Base-by-base conservation (phyloP, 2,329 filamentous ascomycete genomes). In the Sporothrix dimorphospora region DNA sequence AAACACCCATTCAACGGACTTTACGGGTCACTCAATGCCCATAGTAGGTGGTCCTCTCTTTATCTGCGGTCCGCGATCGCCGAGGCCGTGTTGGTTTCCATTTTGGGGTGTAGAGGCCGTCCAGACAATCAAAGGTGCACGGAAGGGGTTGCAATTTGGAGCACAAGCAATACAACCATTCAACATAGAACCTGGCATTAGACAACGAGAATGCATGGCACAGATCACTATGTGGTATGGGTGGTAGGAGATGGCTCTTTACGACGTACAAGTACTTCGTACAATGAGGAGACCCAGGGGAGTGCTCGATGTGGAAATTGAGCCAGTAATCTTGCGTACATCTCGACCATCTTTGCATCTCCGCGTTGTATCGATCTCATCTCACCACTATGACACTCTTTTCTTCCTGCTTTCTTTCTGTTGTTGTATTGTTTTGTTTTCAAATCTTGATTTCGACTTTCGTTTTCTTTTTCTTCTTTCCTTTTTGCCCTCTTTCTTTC, bases 41-140 rank as follows among this genome's bases (percentile, higher is more conserved):
- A 19, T 19, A 47, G 45, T 6, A 53, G 3, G 21, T 14, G n/a
- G n/a, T 11, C 21, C 11, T 40, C 19, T 19, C 16, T 53, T 16
- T 55, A 38, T 68, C n/a, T 38, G 30, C 65, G 47, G 65, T 53
- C 47, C 47, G 65, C 27, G 63, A 67, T 68, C 66, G 11, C 49
- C 34, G 49, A 69, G 49, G 47, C 66, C 66, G 49, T 55, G 49
- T 42, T 51, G 61, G n/a, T 21, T 40, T 34, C 16, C 19, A 34
- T 38, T 40, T 40, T 38, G 27, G 19, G 55, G 51, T 3, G 51
- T 27, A 30, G 24, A 55, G 11, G 11, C 49, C 9, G 24, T 9
- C 24, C 38, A 61, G 16, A 38, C 12, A 21, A 34, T 40, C 34
- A 59, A 59, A 38, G 27, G n/a, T 6, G 49, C 3, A n/a, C 49